Evolutionary conservation across 2,329 filamentous ascomycete species (phyloP), one percentile per base, ranked within the genome.

Genomic region (Fonsecaea erecta): DNA sequence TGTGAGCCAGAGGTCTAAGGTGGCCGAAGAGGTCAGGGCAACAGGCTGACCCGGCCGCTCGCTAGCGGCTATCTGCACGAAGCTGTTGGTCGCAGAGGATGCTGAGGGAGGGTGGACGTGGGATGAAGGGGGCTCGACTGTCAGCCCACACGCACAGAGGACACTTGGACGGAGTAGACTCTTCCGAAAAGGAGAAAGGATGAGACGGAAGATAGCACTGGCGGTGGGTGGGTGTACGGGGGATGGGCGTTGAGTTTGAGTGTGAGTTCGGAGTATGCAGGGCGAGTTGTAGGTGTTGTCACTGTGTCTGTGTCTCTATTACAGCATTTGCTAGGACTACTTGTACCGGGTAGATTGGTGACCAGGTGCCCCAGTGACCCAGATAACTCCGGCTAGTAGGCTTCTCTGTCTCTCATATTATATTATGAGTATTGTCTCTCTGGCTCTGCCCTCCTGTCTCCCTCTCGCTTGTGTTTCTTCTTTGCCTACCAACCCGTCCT

Each of bases 41-140:
- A 58, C 43, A 60, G 57, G 57, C 55, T 58, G 55, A 52, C 57
- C 21, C 28, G 53, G 43, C 28, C 18, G 14, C 57, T 60, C 43
- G 57, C 57, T 60, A 60, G 57, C 57, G 57, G 57, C 43, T 60
- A 60, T 60, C 46, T 60, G 55, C 46, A 52, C 16, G 12, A 30
- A 52, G 57, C 30, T 18, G 43, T 60, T 60, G 57, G 57, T 60
- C 32, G 55, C 3, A 32, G 48, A 46, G 40, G 21, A 32, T 32
- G 48, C 48, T 37, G 26, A 18, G 21, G 14, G 30, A 21, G 6
- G n/a, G 40, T n/a, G 40, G 40, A 46, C 56, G 56, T 59, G 56
- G 56, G 40, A 59, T 59, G 56, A 28, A 59, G 46, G 43, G 40
- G 28, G 21, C n/a, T n/a, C 28, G 28, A 21, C 21, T 37, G 51